These are phyloP conservation scores for Pythium rishiriense DNA, from an alignment of 352 stramenopile genomes.

Conservation along the genomic window DNA sequence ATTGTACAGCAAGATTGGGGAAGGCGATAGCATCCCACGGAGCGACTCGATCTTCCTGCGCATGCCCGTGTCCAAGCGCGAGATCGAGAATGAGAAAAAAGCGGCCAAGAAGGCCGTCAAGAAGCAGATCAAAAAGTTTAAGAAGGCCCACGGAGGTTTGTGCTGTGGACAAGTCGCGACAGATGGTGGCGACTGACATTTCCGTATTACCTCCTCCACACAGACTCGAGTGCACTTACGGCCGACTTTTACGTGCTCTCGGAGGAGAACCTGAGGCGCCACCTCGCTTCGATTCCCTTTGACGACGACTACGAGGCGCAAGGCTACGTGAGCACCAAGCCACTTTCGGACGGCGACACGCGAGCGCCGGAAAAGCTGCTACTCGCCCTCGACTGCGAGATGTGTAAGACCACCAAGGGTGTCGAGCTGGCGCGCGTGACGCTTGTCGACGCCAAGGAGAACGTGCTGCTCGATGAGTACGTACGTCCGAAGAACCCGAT, in stretches of 20 bases:
- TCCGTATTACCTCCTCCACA: background rate
- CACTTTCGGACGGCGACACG: constrained; percentile 34
- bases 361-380: constrained; percentile 46
- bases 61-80: constrained; percentile 71
- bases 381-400: constrained; percentile 85
- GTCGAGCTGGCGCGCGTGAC: constrained; percentile 79
- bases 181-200: background rate
- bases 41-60: constrained; percentile 70
- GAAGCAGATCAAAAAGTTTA: constrained; percentile 89
- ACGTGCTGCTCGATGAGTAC: constrained; percentile 80
- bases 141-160: constrained; percentile 59
- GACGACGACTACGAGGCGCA: constrained; percentile 31
- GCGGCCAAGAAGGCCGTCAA: constrained; percentile 78
- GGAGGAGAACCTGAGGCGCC: constrained; percentile 51
- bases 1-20: constrained; percentile 54
- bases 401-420: constrained; percentile 86
- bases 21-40: constrained; percentile 75
- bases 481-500: constrained; percentile 80
- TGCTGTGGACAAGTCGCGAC: background rate
- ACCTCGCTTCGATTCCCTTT: constrained; percentile 60
- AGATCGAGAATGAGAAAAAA: constrained; percentile 79
- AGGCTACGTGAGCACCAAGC: constrained; percentile 49
- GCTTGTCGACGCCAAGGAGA: constrained; percentile 66
- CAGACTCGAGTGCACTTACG: constrained; percentile 46
- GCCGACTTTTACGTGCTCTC: constrained; percentile 82